These are phyloP conservation scores for Phaeosphaeria sp. DNA, from an alignment of 2,329 filamentous ascomycete species.

Conservation along the genomic window DNA sequence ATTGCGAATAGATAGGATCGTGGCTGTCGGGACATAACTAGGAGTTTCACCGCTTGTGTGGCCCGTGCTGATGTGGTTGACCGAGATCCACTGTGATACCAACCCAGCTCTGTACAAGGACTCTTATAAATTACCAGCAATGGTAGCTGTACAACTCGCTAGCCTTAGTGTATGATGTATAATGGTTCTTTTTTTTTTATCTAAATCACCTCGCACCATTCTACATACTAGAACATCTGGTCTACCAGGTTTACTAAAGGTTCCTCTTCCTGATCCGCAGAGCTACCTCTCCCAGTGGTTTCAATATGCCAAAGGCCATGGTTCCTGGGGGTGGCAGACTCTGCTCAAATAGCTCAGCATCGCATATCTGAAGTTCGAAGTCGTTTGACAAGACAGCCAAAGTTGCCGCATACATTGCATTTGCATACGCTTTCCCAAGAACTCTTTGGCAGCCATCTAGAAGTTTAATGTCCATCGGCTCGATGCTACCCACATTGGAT, in stretches of 20 bases:
- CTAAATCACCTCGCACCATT: too few species aligned
- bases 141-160: too few species aligned
- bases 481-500: slow-evolving; percentile 26
- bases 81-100: too few species aligned
- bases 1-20: not conserved
- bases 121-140: too few species aligned
- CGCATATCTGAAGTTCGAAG: slow-evolving; percentile 36
- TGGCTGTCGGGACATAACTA: not conserved
- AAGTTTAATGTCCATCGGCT: slow-evolving; percentile 13
- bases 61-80: not conserved
- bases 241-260: not conserved
- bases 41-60: not conserved
- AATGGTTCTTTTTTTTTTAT: too few species aligned
- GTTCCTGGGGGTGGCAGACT: slow-evolving; percentile 21
- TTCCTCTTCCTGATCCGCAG: slow-evolving; percentile 35
- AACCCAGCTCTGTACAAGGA: too few species aligned
- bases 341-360: slow-evolving; percentile 24
- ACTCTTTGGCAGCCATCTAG: slow-evolving; percentile 8
- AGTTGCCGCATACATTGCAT: slow-evolving; percentile 29
- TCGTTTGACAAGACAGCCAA: slow-evolving; percentile 30
- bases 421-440: slow-evolving; percentile 20
- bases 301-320: slow-evolving; percentile 27
- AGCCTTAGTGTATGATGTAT: too few species aligned
- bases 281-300: slow-evolving; percentile 24
- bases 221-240: too few species aligned